Conservation (phyloP, 2,329 filamentous ascomycete genomes). For the Cladophialophora carrionii region DNA sequence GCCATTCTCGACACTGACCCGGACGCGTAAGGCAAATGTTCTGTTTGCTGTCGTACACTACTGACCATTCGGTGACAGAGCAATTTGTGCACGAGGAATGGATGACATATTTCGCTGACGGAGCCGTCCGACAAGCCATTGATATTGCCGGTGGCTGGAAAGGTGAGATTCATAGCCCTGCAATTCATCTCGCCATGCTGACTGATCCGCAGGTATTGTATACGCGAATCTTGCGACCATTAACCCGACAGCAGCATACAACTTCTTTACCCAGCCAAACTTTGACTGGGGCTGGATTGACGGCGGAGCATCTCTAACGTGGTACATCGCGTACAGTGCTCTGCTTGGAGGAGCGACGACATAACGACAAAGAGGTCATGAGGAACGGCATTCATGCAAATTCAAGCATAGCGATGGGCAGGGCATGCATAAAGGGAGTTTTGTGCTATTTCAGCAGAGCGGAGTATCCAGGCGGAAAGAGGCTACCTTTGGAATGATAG, state of each 20-base stretch:
- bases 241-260: constrained; percentile 69
- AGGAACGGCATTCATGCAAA: constrained; percentile 20
- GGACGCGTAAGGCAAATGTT: constrained; percentile 49
- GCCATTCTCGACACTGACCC: constrained; percentile 68
- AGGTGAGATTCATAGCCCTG: constrained; percentile 43
- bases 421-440: neutral
- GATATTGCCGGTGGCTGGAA: constrained; percentile 76
- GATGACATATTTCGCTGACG: constrained; percentile 73
- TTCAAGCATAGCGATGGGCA: neutral
- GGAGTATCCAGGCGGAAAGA: constrained; percentile 1
- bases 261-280: constrained; percentile 69
- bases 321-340: constrained; percentile 80
- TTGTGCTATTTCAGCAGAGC: constrained; percentile 21
- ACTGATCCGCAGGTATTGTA: constrained; percentile 60
- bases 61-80: constrained; percentile 38
- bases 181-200: neutral
- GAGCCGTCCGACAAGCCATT: constrained; percentile 60
- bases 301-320: constrained; percentile 79
- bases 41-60: too few species aligned
- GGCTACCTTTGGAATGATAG: neutral
- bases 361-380: constrained; percentile 15
- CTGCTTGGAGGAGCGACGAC: constrained; percentile 55
- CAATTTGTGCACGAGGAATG: constrained; percentile 82
- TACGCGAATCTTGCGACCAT: constrained; percentile 80
- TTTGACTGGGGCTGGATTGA: constrained; percentile 71